phyloP scores from a whole-genome alignment of 1,139 yeast species.

The Petasospora fabianii region DNA sequence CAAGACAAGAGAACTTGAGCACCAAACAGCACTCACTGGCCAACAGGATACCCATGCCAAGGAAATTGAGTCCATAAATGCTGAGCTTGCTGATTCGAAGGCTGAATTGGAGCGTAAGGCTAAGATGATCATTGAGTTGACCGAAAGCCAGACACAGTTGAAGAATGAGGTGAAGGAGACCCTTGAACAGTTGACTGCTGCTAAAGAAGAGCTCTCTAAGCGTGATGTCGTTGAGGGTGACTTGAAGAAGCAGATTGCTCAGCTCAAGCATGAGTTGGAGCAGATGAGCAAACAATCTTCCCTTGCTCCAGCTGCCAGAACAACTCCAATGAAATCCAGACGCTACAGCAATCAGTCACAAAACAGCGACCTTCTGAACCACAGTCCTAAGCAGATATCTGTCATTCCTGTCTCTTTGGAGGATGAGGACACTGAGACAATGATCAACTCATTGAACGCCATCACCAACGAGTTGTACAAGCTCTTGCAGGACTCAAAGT shows the following conservation, averaged over 20 bases:
- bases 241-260: slow-evolving; percentile 60
- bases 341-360: slow-evolving; percentile 26
- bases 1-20: slow-evolving; percentile 53
- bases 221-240: slow-evolving; percentile 67
- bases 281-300: slow-evolving; percentile 34
- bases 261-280: slow-evolving; percentile 36
- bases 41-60: slow-evolving; percentile 46
- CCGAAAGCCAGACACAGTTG: slow-evolving; percentile 60
- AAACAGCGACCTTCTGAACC: slow-evolving; percentile 20
- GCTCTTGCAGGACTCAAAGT: slow-evolving; percentile 74
- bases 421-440: slow-evolving; percentile 47
- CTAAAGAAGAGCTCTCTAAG: slow-evolving; percentile 59
- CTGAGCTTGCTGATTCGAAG: slow-evolving; percentile 54
- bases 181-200: slow-evolving; percentile 58
- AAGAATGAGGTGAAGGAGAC: slow-evolving; percentile 61
- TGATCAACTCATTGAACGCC: slow-evolving; percentile 47
- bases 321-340: slow-evolving; percentile 28
- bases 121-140: slow-evolving; percentile 57
- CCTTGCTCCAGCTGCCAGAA: slow-evolving; percentile 18
- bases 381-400: slow-evolving; percentile 50
- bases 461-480: slow-evolving; percentile 71
- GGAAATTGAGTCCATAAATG: slow-evolving; percentile 51
- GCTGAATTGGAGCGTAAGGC: slow-evolving; percentile 60
- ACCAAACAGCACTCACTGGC: slow-evolving; percentile 43
- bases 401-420: slow-evolving; percentile 48